Base-by-base conservation (phyloP, 2,329 filamentous ascomycete genomes). In the Trichophyton equinum region DNA sequence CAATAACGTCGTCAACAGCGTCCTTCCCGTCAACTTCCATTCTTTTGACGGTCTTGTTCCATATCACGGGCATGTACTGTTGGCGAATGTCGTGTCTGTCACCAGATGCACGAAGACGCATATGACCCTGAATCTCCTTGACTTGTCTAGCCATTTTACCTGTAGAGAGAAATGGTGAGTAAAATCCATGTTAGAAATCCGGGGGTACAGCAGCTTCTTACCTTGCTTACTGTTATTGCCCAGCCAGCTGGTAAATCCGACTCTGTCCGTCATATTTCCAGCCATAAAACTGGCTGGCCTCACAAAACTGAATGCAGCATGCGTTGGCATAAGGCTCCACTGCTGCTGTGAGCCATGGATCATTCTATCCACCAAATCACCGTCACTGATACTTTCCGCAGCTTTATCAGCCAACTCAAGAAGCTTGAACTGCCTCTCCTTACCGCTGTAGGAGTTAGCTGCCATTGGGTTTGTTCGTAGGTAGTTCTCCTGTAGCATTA, bases 401-500 rank as follows among this genome's bases (percentile, higher is more conserved):
- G 94, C 94, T 68, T 89, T 83, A 65, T 95, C 91, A 22, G 87
- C 83, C 6, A 97, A 78, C 73, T 97, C 90, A 6, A 99, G 80
- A n/a, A 85, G 77, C 72, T 95, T 95, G 60, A 96, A 77, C 30
- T 83, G 86, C 64, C 85, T 81, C 72, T 92, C 86, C 64, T 83
- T 84, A 62, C 82, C 83, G 44, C 78, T 79, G 70, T 85, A 86
- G 20, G 78, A 79, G 63, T 78, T 81, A 2, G 88, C 77, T 11
- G 77, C 79, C 63, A 85, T 80, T 2, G 94, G 94, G 63, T 85
- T 89, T 1, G 90, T 91, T 64, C 85, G 87, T 11, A 99, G 80
- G 68, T 99, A 99, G 71, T 99, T 99, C 73, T 99, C 95, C 72
- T 99, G 94, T 55, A 99, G 85, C 94, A 99, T 97, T 59, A 99